Conservation (phyloP, 352 stramenopile species). For the Globisporangium camurandrum region DNA sequence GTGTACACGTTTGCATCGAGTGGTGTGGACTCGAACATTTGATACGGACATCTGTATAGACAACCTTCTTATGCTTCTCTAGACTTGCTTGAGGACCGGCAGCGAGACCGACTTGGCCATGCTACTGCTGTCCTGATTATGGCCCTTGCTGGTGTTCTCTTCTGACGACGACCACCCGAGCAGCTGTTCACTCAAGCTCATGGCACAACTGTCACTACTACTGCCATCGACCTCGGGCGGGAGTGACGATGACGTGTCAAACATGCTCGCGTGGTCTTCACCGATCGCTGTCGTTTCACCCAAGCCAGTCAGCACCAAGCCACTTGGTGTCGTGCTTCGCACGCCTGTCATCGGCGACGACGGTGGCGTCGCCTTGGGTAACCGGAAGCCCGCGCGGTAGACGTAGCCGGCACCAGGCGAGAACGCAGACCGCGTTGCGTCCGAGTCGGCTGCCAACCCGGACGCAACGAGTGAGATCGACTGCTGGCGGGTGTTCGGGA, state of each 20-base stretch:
- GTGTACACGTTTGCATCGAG: too few relatives aligned
- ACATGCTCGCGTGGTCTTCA: constrained; percentile 9
- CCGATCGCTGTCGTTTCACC: constrained; percentile 3
- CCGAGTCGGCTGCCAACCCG: constrained; percentile 21
- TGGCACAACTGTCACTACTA: not conserved
- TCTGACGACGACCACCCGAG: constrained; percentile 33
- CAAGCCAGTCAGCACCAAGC: not conserved
- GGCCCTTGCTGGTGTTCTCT: too few relatives aligned
- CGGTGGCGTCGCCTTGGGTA: constrained; percentile 39
- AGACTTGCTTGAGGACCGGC: constrained; percentile 30
- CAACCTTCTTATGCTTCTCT: too few relatives aligned
- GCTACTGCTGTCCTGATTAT: constrained; percentile 14
- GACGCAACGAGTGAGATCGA: constrained; percentile 23
- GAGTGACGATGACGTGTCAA: constrained; percentile 13
- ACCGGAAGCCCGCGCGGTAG: constrained; percentile 46
- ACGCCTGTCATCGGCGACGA: constrained; percentile 10
- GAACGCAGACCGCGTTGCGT: constrained; percentile 23
- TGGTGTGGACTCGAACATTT: too few relatives aligned
- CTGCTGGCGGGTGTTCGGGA: constrained; percentile 8
- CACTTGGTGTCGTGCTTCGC: not conserved
- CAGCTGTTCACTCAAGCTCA: constrained; percentile 18
- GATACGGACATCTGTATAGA: too few relatives aligned
- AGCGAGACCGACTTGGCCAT: constrained; percentile 51
- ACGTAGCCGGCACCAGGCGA: constrained; percentile 34
- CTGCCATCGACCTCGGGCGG: constrained; percentile 13